Evolutionary conservation across 225 moss, liverwort and hornwort genomes (phyloP).

Genomic region (Marchantia polymorpha): DNA sequence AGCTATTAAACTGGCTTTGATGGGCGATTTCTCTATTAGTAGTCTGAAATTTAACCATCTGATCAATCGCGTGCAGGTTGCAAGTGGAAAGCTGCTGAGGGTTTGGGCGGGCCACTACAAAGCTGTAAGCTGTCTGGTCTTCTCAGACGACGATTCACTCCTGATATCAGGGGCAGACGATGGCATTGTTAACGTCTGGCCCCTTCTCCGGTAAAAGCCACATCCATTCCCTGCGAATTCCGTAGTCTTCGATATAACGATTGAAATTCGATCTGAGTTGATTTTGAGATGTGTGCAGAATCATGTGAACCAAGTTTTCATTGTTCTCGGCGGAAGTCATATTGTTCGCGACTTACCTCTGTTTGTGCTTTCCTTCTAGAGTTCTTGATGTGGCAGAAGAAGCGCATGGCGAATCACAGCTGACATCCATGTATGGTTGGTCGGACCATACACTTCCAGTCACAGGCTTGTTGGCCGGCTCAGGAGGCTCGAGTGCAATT

Average conservation of each 20-base stretch:
- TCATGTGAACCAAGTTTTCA: background rate
- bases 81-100: slow-evolving; percentile 77
- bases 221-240: background rate
- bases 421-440: slow-evolving; percentile 86
- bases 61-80: slow-evolving; percentile 53
- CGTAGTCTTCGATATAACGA: background rate
- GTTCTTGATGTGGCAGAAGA: slow-evolving; percentile 80
- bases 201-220: slow-evolving; percentile 72
- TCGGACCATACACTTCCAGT: slow-evolving; percentile 95
- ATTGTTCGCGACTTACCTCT: background rate
- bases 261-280: background rate
- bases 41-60: background rate
- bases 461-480: slow-evolving; percentile 87
- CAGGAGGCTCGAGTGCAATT: slow-evolving; percentile 94
- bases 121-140: slow-evolving; percentile 82
- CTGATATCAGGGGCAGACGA: slow-evolving; percentile 92
- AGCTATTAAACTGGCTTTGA: background rate
- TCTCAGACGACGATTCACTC: slow-evolving; percentile 90
- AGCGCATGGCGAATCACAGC: slow-evolving; percentile 67
- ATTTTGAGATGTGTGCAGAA: background rate
- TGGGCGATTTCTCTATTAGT: background rate
- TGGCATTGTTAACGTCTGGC: slow-evolving; percentile 90
- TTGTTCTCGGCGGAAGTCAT: background rate
- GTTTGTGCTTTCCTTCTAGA: slow-evolving; percentile 33
- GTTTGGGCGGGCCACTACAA: slow-evolving; percentile 96